Evolutionary conservation across 805 yeast genomes (phyloP).

Genomic region (Nakazawaea laoshanensis): DNA sequence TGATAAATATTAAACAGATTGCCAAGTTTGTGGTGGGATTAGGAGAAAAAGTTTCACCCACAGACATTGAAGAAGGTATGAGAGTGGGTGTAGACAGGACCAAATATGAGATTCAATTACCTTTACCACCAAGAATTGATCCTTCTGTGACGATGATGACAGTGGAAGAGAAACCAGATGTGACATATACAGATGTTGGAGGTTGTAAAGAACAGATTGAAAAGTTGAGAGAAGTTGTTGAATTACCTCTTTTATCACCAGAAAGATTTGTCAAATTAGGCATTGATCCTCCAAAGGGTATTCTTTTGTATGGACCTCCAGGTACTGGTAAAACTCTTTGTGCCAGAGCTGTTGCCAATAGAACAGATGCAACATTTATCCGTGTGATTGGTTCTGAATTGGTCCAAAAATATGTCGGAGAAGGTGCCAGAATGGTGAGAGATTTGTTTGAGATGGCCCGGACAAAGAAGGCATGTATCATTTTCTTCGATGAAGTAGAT

Average conservation of each 20-base stretch:
- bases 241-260: slow-evolving; percentile 86
- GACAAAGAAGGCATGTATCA: slow-evolving; percentile 95
- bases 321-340: slow-evolving; percentile 98
- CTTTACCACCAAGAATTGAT: slow-evolving; percentile 95
- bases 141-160: slow-evolving; percentile 99
- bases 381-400: slow-evolving; percentile 97
- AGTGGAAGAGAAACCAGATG: slow-evolving; percentile 98
- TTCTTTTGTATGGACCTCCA: slow-evolving; percentile 93
- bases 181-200: slow-evolving; percentile 96
- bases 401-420: slow-evolving; percentile 98
- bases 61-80: slow-evolving; percentile 99
- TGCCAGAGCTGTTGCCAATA: slow-evolving; percentile 98
- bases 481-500: slow-evolving; percentile 96
- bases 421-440: slow-evolving; percentile 99
- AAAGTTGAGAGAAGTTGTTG: slow-evolving; percentile 92
- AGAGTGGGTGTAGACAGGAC: slow-evolving; percentile 98
- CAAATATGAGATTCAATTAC: slow-evolving; percentile 93
- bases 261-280: slow-evolving; percentile 96
- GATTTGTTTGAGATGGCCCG: slow-evolving; percentile 99
- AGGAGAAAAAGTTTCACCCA: slow-evolving; percentile 95
- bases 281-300: slow-evolving; percentile 98
- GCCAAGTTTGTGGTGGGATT: slow-evolving; percentile 96
- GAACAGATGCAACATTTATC: slow-evolving; percentile 98
- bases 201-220: slow-evolving; percentile 99
- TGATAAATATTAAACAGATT: slow-evolving; percentile 93